Evolutionary conservation across 345 rosid genomes (phyloP), one percentile per base, ranked within the genome.

Genomic region (Turnera subulata): DNA sequence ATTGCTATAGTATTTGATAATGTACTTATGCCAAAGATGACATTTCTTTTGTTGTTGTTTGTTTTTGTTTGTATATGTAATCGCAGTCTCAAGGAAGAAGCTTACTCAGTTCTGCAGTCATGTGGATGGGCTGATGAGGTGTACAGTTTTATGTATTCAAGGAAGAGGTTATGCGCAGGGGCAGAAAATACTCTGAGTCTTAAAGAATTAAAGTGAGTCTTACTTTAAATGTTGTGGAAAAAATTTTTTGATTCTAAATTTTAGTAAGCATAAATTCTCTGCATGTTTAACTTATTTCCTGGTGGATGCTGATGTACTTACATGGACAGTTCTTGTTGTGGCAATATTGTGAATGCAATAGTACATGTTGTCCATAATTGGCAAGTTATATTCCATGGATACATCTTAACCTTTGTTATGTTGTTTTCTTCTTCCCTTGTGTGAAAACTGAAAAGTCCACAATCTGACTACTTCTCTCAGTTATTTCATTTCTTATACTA

Each of bases 101-200:
- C 91, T 39, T 64, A 66, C 32, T 69, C 84, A 46, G 72, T 72
- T 62, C 69, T 94, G 80, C 76, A 53, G 71, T 72, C 88, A 11
- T 85, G 86, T 33, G 92, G 91, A 50, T 94, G 96, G 93, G 76
- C 59, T 37, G 78, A 76, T 49, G 66, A 88, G 46, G 91, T 86
- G 20, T 70, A 58, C 7, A 59, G 62, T 55, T 82, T 74, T 70
- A 88, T 94, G 96, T 65, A 62, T 48, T 73, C 68, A 6, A 76
- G 83, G 73, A 94, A 81, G 82, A 82, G 83, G 65, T 26, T 72
- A 44, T 75, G 75, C 37, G 37, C 65, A 11, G 59, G 55, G 45
- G 81, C 77, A 66, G 50, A 73, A 46, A 73, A 56, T 42, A 49
- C 53, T 23, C 74, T 55, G 25, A 68, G 66, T 37, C 61, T 55